Base-by-base conservation (phyloP, 768 basidiomycete species). In the Coprinellus micaceus region DNA sequence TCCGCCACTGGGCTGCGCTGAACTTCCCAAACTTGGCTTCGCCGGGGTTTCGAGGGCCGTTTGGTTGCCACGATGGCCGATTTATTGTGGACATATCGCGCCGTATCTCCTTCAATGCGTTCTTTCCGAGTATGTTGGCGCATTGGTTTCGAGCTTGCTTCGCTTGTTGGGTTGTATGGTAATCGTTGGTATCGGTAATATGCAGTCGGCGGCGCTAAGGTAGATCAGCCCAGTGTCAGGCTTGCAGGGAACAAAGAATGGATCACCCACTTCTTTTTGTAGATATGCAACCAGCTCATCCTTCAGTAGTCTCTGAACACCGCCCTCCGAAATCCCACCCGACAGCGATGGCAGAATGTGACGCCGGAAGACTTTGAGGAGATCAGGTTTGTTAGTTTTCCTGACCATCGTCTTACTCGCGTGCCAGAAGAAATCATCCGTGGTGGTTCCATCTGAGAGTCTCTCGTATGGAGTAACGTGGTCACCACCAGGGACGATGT, bases 1-100 rank as follows among this genome's bases (percentile, higher is more conserved):
- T 37, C 17, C 64, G 64, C 76, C 75, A 78, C 58, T 74, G 54
- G 40, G 72, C 67, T 10, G 69, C 70, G 37, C 66, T 71, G 3
- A 72, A 59, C 47, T 70, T 74, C 2, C 71, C 64, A 7, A 33
- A 29, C 21, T 39, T 47, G 4, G 58, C 29, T 57, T 57, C 43
- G 36, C 66, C 52, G 49, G 46, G 37, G 60, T 52, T 11, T 45
- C 54, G 3, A 54, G 64, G 59, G 52, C 60, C 52, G 28, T 21
- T 2, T 22, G 60, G 21, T 37, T 63, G 24, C 62, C 63, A 59
- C 10, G 37, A 60, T 56, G 65, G 66, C 36, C 69, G 50, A 24
- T 36, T 50, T 22, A 59, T 57, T 13, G 51, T 26, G 12, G 21
- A 25, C 55, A 64, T 64, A 52, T 66, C 65, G 13, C 39, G 10